Evolutionary conservation across 2,329 filamentous ascomycete species (phyloP).

Genomic region (Pestalotiopsis sp.): DNA sequence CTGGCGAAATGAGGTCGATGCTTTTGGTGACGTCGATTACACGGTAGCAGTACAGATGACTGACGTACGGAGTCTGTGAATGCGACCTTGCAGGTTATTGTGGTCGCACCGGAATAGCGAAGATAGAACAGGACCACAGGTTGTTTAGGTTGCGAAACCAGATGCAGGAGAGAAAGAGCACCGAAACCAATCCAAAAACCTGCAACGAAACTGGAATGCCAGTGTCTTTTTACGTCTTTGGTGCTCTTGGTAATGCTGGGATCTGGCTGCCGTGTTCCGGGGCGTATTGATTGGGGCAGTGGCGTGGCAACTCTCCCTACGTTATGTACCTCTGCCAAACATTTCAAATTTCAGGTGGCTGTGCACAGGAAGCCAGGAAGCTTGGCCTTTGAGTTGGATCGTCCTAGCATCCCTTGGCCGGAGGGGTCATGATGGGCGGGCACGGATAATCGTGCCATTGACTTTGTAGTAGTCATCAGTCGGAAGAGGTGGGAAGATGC

Average conservation of each 20-base stretch:
- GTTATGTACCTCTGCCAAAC: background rate
- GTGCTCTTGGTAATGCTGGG: background rate
- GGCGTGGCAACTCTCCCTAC: conserved; percentile 1
- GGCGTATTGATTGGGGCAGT: background rate
- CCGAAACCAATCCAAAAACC: background rate
- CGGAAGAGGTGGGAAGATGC: background rate
- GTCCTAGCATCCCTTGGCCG: background rate
- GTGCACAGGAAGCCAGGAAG: background rate
- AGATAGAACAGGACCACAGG: background rate
- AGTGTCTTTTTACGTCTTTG: conserved; percentile 2
- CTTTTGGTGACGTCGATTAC: conserved; percentile 12
- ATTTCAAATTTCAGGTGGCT: conserved; percentile 1
- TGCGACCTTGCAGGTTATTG: background rate
- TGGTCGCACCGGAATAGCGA: background rate
- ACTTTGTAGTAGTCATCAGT: background rate
- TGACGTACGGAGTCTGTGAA: background rate
- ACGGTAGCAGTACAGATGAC: background rate
- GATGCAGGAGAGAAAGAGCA: background rate
- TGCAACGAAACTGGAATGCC: background rate
- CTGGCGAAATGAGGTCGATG: conserved; percentile 2
- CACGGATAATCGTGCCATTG: background rate
- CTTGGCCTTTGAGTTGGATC: conserved; percentile 1
- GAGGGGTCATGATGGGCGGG: background rate
- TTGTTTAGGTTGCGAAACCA: background rate
- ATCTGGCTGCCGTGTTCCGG: conserved; percentile 7